phyloP scores from a whole-genome alignment of 2,329 filamentous ascomycete species.

The Phoma sp. region DNA sequence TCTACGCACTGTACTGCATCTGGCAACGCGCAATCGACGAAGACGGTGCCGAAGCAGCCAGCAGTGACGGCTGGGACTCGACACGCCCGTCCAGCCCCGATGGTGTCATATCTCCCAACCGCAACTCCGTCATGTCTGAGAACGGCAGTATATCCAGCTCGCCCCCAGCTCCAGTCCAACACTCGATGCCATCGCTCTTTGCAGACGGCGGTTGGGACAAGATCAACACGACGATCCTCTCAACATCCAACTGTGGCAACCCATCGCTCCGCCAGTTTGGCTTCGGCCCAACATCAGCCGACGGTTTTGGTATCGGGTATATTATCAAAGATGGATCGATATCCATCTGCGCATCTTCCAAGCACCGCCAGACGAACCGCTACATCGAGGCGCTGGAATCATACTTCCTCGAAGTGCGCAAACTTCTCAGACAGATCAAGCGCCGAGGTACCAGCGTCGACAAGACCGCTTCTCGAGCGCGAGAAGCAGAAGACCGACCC shows the following conservation, averaged over 20 bases:
- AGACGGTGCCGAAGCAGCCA: conserved; percentile 62
- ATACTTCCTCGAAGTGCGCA: conserved; percentile 89
- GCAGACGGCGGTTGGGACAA: conserved; percentile 91
- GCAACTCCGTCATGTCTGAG: conserved; percentile 58
- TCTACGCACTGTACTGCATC: conserved; percentile 92
- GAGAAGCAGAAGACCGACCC: conserved; percentile 65
- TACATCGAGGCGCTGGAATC: conserved; percentile 89
- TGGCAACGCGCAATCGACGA: conserved; percentile 91
- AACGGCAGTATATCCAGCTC: conserved; percentile 57
- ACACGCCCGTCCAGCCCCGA: conserved; percentile 60
- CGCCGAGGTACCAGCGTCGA: conserved; percentile 60
- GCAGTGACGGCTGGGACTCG: conserved; percentile 60
- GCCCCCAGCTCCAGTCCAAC: conserved; percentile 57
- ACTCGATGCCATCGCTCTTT: conserved; percentile 77
- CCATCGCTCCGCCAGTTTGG: conserved; percentile 93
- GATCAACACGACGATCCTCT: conserved; percentile 91
- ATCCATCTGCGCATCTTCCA: conserved; percentile 89
- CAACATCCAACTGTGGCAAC: conserved; percentile 98
- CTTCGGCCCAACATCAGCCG: conserved; percentile 90
- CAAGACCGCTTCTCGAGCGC: conserved; percentile 62
- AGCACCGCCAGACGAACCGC: conserved; percentile 90
- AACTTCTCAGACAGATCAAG: conserved; percentile 76
- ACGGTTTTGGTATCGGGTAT: conserved; percentile 97
- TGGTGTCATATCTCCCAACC: conserved; percentile 61
- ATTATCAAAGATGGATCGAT: conserved; percentile 96